Conservation (phyloP, 176 grass and related monocot genomes). For the Avena eriantha region DNA sequence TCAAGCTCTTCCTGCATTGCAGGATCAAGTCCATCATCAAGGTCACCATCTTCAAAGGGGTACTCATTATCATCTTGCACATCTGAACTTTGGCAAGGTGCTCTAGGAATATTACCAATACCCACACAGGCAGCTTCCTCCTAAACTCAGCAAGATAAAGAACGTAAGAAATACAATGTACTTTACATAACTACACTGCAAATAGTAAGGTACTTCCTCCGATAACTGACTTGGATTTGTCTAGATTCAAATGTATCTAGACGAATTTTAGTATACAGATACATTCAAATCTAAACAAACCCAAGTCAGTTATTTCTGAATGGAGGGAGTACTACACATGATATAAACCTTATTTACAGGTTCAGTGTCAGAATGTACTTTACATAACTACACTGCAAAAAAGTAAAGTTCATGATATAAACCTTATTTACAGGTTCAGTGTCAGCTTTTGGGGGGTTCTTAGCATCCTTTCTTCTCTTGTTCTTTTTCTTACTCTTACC, state of each 20-base stretch:
- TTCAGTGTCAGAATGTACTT: slow-evolving; percentile 37
- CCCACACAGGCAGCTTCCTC: slow-evolving; percentile 47
- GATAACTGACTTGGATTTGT: no score
- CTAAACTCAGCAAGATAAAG: slow-evolving; percentile 49
- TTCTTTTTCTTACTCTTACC: slow-evolving; percentile 96
- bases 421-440: slow-evolving; percentile 46
- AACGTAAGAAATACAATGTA: slow-evolving; percentile 39
- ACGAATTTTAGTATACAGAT: no score
- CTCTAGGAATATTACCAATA: slow-evolving; percentile 65
- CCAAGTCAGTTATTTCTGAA: no score
- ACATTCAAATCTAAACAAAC: no score
- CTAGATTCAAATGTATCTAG: no score
- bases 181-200: slow-evolving; percentile 33
- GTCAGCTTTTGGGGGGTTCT: slow-evolving; percentile 59
- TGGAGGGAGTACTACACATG: no score
- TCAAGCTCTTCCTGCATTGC: slow-evolving; percentile 98
- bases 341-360: slow-evolving; percentile 63
- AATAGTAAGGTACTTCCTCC: neutral
- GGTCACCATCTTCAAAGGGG: slow-evolving; percentile 88
- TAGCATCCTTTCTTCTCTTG: slow-evolving; percentile 81
- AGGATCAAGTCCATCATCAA: slow-evolving; percentile 98
- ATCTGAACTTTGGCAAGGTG: slow-evolving; percentile 59
- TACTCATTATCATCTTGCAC: slow-evolving; percentile 68
- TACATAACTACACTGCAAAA: no score
- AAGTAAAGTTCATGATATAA: neutral